phyloP scores from a whole-genome alignment of 495 filamentous ascomycete genomes.

The Penicillium bialowiezense region DNA sequence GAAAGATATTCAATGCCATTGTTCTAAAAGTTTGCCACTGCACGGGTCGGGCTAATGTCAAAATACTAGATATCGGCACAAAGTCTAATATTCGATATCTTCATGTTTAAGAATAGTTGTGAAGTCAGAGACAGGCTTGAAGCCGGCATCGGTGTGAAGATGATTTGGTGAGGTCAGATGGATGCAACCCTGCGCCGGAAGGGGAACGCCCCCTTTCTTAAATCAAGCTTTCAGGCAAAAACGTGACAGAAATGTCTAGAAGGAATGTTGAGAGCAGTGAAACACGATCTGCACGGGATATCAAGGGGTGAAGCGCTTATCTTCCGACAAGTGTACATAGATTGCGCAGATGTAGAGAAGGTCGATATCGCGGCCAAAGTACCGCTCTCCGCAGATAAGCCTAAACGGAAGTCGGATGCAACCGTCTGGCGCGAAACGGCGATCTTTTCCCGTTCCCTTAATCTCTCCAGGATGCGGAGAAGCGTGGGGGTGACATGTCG shows the following conservation, averaged over 20 bases:
- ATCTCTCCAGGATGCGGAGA: constrained; percentile 20
- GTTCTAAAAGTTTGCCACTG: neutral
- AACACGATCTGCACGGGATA: neutral
- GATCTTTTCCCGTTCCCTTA: constrained; percentile 4
- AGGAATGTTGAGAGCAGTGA: neutral
- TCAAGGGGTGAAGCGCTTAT: neutral
- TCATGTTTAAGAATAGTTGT: no score
- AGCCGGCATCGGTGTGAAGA: no score
- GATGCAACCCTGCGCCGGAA: constrained; percentile 13
- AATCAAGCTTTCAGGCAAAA: neutral
- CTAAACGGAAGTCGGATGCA: constrained; percentile 12
- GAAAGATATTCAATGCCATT: neutral
- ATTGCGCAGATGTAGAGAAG: no score
- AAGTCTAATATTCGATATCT: no score
- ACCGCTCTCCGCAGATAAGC: constrained; percentile 4
- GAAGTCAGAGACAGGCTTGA: neutral
- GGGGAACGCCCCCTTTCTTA: neutral
- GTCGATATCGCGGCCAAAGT: no score
- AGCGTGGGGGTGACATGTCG: constrained; percentile 21
- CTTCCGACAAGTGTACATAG: neutral
- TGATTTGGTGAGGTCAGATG: constrained; percentile 7
- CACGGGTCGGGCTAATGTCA: neutral
- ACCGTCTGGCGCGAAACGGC: constrained; percentile 9
- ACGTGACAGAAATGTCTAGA: neutral
- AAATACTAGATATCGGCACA: neutral